These are phyloP conservation scores for Acanthochlamys bracteata DNA, from an alignment of 106 monocot species.

Conservation along the genomic window DNA sequence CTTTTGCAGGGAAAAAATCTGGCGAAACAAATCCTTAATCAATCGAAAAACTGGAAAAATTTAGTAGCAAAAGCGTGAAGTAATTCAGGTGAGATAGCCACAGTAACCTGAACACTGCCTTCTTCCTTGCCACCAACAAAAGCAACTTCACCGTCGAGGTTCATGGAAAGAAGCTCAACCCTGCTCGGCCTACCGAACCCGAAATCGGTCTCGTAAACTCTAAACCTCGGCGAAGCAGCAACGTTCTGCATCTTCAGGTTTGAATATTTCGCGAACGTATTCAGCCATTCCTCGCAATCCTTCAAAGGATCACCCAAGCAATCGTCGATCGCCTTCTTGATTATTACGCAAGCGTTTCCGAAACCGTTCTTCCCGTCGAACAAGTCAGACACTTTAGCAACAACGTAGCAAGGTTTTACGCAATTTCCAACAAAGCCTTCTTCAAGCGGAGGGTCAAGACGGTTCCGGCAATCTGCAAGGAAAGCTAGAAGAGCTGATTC, in stretches of 20 bases:
- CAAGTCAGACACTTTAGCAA: slow-evolving; percentile 7
- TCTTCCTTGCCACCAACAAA: slow-evolving; percentile 7
- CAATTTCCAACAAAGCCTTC: slow-evolving; percentile 21
- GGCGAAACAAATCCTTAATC: not conserved
- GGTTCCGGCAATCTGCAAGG: slow-evolving; percentile 19
- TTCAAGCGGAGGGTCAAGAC: slow-evolving; percentile 17
- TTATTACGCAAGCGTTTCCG: not conserved
- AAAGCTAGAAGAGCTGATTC: slow-evolving; percentile 13
- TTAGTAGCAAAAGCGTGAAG: not conserved
- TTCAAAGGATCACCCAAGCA: not conserved
- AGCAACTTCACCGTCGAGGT: slow-evolving; percentile 12
- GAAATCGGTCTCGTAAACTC: slow-evolving; percentile 17
- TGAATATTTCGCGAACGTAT: too few species aligned
- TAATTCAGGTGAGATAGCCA: not conserved
- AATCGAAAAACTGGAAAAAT: not conserved
- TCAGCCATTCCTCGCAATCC: not conserved
- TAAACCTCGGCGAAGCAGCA: slow-evolving; percentile 15
- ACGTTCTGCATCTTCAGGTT: not conserved
- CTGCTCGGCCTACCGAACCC: slow-evolving; percentile 30
- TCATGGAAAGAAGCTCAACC: slow-evolving; percentile 18
- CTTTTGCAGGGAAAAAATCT: not conserved
- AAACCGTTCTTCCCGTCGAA: not conserved
- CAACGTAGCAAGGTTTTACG: slow-evolving; percentile 4
- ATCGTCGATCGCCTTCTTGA: slow-evolving; percentile 4
- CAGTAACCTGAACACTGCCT: slow-evolving; percentile 17